These are phyloP conservation scores for Mycena belliarum DNA, from an alignment of 768 basidiomycete species.

Conservation along the genomic window DNA sequence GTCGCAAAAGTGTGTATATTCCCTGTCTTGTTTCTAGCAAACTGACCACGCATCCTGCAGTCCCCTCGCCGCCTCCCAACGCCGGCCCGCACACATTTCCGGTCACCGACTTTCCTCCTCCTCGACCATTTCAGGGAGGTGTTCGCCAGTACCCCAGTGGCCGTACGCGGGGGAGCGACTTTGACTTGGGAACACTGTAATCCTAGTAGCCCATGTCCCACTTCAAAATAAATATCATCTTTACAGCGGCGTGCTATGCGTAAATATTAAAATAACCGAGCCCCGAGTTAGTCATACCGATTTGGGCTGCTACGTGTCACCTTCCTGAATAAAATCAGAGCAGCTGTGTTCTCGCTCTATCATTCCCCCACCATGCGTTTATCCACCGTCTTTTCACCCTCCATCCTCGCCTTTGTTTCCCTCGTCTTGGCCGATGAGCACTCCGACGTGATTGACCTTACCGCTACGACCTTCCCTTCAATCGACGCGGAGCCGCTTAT, in stretches of 20 bases:
- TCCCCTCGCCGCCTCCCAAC: conserved; percentile 56
- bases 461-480: conserved; percentile 65
- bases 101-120: conserved; percentile 75
- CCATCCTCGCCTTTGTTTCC: conserved; percentile 53
- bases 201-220: background rate
- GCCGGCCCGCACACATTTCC: conserved; percentile 75
- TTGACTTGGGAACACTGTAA: conserved; percentile 51
- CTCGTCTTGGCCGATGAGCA: conserved; percentile 54
- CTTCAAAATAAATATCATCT: background rate
- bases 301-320: no score
- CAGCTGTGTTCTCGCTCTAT: conserved; percentile 29
- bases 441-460: conserved; percentile 85
- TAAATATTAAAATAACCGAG: no score
- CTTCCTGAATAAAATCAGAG: no score
- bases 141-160: conserved; percentile 65
- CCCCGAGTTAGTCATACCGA: no score
- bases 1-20: conserved; percentile 49
- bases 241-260: no score
- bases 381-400: conserved; percentile 52
- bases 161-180: conserved; percentile 68
- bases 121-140: conserved; percentile 57
- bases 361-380: conserved; percentile 70
- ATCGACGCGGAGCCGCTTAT: conserved; percentile 71
- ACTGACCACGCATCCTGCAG: conserved; percentile 26
- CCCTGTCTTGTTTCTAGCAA: conserved; percentile 8